Evolutionary conservation across 1,284 basidiomycete genomes (phyloP).

Genomic region (Sutorius eximius): DNA sequence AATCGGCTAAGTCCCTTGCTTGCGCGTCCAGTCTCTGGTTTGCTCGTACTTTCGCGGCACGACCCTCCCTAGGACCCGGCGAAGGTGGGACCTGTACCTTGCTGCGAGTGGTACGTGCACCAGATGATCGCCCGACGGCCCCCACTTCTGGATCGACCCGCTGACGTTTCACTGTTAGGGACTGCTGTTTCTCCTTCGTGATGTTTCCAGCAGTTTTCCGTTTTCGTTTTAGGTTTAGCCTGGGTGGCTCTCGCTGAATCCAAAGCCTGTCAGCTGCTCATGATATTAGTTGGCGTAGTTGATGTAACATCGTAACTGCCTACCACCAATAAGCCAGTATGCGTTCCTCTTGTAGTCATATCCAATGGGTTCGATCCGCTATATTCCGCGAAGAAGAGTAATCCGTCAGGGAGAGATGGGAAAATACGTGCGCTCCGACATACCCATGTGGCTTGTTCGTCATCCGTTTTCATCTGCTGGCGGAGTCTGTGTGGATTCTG

Average conservation of each 20-base stretch:
- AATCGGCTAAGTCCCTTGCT: constrained; percentile 64
- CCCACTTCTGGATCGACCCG: constrained; percentile 12
- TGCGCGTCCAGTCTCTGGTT: constrained; percentile 67
- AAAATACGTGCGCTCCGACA: constrained; percentile 28
- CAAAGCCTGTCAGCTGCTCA: constrained; percentile 74
- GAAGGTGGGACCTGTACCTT: constrained; percentile 16
- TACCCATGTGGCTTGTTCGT: constrained; percentile 75
- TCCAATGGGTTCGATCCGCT: constrained; percentile 87
- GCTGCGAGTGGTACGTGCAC: constrained; percentile 12
- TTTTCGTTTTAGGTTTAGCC: constrained; percentile 61
- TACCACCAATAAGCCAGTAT: constrained; percentile 87
- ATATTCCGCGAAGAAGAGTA: constrained; percentile 10
- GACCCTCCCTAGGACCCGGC: constrained; percentile 41
- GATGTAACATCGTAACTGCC: constrained; percentile 19
- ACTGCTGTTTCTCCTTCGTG: constrained; percentile 23
- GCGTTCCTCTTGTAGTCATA: constrained; percentile 80
- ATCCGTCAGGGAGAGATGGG: constrained; percentile 2
- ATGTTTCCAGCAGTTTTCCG: constrained; percentile 31
- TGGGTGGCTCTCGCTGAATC: constrained; percentile 74
- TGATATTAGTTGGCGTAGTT: constrained; percentile 4
- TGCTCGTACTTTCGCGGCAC: constrained; percentile 69
- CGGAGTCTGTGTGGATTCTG: constrained; percentile 68
- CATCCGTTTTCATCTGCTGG: constrained; percentile 72
- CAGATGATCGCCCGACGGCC: constrained; percentile 12
- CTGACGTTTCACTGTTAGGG: constrained; percentile 22